Base-by-base conservation (phyloP, 805 yeast species). In the Cyberlindnera subsufficiens region DNA sequence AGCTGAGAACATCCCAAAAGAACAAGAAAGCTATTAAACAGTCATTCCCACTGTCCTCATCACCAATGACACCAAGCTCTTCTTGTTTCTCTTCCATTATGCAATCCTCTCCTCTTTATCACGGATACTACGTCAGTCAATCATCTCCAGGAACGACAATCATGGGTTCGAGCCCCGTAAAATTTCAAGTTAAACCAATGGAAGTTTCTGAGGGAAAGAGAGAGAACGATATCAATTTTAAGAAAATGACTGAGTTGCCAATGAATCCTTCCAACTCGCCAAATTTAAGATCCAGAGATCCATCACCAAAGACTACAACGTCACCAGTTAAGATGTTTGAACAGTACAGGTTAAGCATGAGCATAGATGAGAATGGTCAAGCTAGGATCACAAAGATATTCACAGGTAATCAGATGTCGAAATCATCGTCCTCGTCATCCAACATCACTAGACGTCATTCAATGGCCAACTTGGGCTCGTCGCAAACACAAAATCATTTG, bases 81-180 rank as follows among this genome's bases (percentile, higher is more conserved):
- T 55, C 58, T 10, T 54, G 59, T 27, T 58, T 58, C 39, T 56
- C 62, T 6, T 55, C 61, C 17, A 55, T 56, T 19, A 53, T 56
- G 40, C 58, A 54, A 35, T 58, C 61, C 6, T 58, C 62, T 3
- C 62, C 62, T 2, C 41, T 58, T n/a, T 55, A 58, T 17, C 59
- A 55, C 27, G 59, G 59, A 1, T 58, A 54, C 40, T 58, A 56
- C 33, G 52, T 51, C 8, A 50, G 52, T 30, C 53, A 50, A 17
- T 39, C 54, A 10, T 50, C 60, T 3, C 58, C 60, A 17, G 42
- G 38, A 10, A 48, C 59, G 2, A 44, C 49, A 11, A 17, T 44
- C 2, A 14, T 56, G 6, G 42, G 40, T 8, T 50, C 60, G 4
- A 55, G 57, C 29, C 60, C 60, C 1, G 43, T 52, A 34, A 58